Evolutionary conservation across 306 rosid species (phyloP).

Genomic region (Casuarina cunninghamiana): DNA sequence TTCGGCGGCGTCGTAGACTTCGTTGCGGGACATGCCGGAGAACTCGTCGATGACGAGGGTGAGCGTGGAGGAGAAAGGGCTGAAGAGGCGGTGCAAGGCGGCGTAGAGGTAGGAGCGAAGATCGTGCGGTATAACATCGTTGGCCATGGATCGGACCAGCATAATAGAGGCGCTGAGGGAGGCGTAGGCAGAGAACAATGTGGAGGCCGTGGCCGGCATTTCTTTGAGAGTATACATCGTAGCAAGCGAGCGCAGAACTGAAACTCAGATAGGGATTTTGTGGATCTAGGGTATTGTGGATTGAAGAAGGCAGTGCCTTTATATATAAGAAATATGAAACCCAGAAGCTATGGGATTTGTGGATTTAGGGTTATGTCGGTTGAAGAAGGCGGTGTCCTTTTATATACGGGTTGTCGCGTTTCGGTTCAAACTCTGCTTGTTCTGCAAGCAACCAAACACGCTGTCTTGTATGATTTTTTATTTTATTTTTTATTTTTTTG

Average conservation of each 20-base stretch:
- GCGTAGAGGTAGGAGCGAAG: constrained; percentile 30
- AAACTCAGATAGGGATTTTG: background rate
- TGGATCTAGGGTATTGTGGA: no score
- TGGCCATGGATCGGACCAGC: constrained; percentile 38
- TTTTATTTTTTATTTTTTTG: no score
- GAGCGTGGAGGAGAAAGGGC: constrained; percentile 29
- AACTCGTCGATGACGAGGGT: constrained; percentile 33
- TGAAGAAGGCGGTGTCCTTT: no score
- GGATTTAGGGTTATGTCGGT: no score
- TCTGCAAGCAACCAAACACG: no score
- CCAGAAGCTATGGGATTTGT: no score
- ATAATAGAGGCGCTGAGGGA: constrained; percentile 36
- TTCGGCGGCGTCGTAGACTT: constrained; percentile 40
- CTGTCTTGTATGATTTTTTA: no score
- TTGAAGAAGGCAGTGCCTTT: no score
- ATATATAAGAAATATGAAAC: no score
- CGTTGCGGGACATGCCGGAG: constrained; percentile 33
- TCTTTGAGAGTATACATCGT: constrained; percentile 22
- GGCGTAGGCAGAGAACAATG: constrained; percentile 43
- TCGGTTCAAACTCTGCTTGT: no score
- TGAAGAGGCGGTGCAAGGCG: constrained; percentile 24
- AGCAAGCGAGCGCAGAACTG: background rate
- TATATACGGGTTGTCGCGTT: no score
- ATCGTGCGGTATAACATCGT: constrained; percentile 32
- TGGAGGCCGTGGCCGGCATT: constrained; percentile 26